Conservation (phyloP, 2,329 filamentous ascomycete species). For the Pseudocercospora fuligena region DNA sequence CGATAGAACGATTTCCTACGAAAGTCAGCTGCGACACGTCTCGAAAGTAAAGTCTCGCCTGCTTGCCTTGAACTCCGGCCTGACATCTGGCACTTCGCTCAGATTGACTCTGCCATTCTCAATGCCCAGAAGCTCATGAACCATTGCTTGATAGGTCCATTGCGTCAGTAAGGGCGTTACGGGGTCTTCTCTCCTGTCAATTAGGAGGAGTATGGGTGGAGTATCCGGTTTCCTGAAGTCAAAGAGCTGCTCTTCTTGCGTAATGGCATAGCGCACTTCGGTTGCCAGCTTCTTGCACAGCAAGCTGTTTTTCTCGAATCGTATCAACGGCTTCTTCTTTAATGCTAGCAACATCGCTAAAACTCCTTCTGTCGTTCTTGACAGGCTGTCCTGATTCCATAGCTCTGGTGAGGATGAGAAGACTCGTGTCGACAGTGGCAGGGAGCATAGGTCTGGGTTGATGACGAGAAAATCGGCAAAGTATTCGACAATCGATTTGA, state of each 20-base stretch:
- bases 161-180: conserved; percentile 93
- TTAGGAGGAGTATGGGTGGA: conserved; percentile 84
- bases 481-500: conserved; percentile 90
- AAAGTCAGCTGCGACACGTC: conserved; percentile 9
- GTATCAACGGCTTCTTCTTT: conserved; percentile 95
- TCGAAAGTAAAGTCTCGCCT: background rate
- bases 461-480: conserved; percentile 96
- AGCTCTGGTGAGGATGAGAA: conserved; percentile 65
- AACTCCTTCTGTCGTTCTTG: conserved; percentile 84
- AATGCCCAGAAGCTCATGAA: conserved; percentile 93
- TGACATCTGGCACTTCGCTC: conserved; percentile 56
- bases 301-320: conserved; percentile 89
- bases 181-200: conserved; percentile 92
- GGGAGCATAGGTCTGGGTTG: conserved; percentile 76
- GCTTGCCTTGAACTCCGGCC: conserved; percentile 39
- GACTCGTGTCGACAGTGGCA: conserved; percentile 38
- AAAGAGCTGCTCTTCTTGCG: conserved; percentile 94
- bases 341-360: conserved; percentile 82
- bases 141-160: conserved; percentile 99
- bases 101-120: conserved; percentile 93
- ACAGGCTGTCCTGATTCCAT: conserved; percentile 89
- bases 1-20: conserved; percentile 85
- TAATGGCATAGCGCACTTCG: conserved; percentile 89
- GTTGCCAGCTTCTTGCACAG: conserved; percentile 91
- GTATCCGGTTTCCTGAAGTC: conserved; percentile 96